Evolutionary conservation across 768 basidiomycete genomes (phyloP).

Genomic region (Tulasnella sp.): DNA sequence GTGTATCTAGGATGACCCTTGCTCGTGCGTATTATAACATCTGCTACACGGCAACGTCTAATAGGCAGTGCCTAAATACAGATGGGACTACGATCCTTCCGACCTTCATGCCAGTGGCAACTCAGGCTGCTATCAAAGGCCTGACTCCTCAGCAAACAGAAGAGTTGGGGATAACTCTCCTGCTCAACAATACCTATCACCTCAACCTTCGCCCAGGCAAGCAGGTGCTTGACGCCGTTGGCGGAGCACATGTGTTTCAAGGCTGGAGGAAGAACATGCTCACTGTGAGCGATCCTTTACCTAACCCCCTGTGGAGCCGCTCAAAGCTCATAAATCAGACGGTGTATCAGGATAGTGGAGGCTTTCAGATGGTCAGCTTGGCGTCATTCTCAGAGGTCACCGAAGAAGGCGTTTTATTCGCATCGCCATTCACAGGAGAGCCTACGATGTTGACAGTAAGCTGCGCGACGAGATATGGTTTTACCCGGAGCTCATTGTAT

Average conservation of each 20-base stretch:
- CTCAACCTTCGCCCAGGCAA: slow-evolving; percentile 77
- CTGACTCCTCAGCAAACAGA: slow-evolving; percentile 79
- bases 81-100: slow-evolving; percentile 76
- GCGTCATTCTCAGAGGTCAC: slow-evolving; percentile 76
- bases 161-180: slow-evolving; percentile 32
- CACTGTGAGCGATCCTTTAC: slow-evolving; percentile 45
- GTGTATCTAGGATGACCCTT: slow-evolving; percentile 76
- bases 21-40: slow-evolving; percentile 45
- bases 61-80: slow-evolving; percentile 23
- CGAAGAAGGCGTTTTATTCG: slow-evolving; percentile 78
- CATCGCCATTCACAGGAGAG: slow-evolving; percentile 75
- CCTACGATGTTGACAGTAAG: slow-evolving; percentile 78
- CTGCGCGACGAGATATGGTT: slow-evolving; percentile 4
- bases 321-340: not conserved
- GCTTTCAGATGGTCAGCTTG: slow-evolving; percentile 61
- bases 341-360: slow-evolving; percentile 64
- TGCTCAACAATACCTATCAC: slow-evolving; percentile 41
- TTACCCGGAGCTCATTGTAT: not conserved
- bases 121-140: slow-evolving; percentile 86
- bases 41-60: slow-evolving; percentile 6
- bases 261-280: slow-evolving; percentile 79
- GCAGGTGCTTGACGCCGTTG: slow-evolving; percentile 55
- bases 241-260: slow-evolving; percentile 84
- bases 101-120: slow-evolving; percentile 91
- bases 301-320: not conserved